Percentiles rank a stretch among this genome's conserved stretches.
These are phyloP conservation scores for Keithomyces neogunnii DNA, from an alignment of 2,329 filamentous ascomycete genomes.

Conservation along the genomic window DNA sequence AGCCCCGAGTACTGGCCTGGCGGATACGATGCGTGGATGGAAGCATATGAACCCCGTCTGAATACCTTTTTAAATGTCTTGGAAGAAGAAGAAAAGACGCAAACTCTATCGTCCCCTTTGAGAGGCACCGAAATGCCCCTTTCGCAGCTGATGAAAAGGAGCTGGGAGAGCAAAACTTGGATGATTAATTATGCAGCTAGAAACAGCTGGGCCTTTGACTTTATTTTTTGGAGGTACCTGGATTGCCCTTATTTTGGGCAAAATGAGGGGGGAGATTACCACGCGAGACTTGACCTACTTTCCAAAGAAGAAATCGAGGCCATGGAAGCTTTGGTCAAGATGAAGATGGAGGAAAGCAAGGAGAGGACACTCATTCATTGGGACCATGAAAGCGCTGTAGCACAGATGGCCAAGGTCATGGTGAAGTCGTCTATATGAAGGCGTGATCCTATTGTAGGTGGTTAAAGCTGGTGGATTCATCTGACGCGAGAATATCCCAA, in stretches of 20 bases:
- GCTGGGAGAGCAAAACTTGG: conserved; percentile 24
- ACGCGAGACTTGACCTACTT: conserved; percentile 15
- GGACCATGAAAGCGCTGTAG: not conserved
- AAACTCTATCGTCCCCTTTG: not conserved
- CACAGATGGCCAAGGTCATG: no score
- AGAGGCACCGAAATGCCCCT: conserved; percentile 8
- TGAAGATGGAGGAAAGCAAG: conserved; percentile 9
- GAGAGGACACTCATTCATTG: not conserved
- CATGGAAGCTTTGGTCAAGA: conserved; percentile 17
- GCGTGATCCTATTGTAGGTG: no score
- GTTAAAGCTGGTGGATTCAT: no score
- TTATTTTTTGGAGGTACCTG: conserved; percentile 27
- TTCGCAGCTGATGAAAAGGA: conserved; percentile 25
- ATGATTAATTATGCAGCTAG: conserved; percentile 25
- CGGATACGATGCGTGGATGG: conserved; percentile 21
- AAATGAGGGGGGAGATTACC: conserved; percentile 8
- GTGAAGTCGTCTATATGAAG: no score
- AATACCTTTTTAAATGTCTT: conserved; percentile 24
- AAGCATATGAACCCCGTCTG: conserved; percentile 22
- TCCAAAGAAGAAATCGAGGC: conserved; percentile 10
- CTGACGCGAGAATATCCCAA: no score
- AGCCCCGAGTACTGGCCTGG: conserved; percentile 21
- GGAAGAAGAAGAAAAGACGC: conserved; percentile 16
- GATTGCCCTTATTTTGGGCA: conserved; percentile 24
- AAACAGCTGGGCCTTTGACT: conserved; percentile 30